Evolutionary conservation across 1,284 basidiomycete genomes (phyloP).

Genomic region (Austroboletus niveus): DNA sequence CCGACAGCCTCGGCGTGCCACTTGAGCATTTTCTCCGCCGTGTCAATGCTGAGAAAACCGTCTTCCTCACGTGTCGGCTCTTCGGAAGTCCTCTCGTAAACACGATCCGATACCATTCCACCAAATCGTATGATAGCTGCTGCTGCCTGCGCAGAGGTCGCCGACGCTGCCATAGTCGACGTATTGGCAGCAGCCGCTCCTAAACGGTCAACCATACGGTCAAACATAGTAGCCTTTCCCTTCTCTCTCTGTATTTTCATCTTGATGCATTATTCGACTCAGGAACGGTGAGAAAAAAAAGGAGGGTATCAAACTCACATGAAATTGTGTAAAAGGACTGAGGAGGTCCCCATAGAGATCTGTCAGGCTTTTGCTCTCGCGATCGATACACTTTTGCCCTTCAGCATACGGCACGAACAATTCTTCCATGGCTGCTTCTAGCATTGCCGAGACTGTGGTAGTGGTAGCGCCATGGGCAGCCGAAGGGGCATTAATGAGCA

Average conservation of each 20-base stretch:
- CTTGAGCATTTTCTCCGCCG: conserved; percentile 86
- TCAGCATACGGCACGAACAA: conserved; percentile 95
- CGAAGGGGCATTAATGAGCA: conserved; percentile 46
- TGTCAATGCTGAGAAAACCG: conserved; percentile 70
- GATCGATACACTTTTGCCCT: conserved; percentile 88
- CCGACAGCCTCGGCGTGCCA: conserved; percentile 97
- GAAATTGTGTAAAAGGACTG: conserved; percentile 81
- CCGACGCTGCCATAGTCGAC: conserved; percentile 53
- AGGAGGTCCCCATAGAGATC: conserved; percentile 82
- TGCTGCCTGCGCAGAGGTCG: conserved; percentile 76
- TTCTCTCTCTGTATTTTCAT: conserved; percentile 65
- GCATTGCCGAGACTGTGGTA: conserved; percentile 74
- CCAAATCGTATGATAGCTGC: conserved; percentile 82
- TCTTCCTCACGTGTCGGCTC: conserved; percentile 79
- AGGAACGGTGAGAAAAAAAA: conserved; percentile 10
- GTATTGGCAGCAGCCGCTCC: conserved; percentile 73
- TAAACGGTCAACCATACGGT: conserved; percentile 90
- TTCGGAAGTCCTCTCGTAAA: conserved; percentile 56
- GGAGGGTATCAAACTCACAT: conserved; percentile 54
- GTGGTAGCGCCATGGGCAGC: conserved; percentile 38
- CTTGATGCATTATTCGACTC: conserved; percentile 36
- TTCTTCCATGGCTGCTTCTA: conserved; percentile 95
- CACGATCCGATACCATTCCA: conserved; percentile 60
- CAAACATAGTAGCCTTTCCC: conserved; percentile 84
- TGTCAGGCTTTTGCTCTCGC: conserved; percentile 84